Conservation (phyloP, 805 yeast species). For the Saturnispora sekii region DNA sequence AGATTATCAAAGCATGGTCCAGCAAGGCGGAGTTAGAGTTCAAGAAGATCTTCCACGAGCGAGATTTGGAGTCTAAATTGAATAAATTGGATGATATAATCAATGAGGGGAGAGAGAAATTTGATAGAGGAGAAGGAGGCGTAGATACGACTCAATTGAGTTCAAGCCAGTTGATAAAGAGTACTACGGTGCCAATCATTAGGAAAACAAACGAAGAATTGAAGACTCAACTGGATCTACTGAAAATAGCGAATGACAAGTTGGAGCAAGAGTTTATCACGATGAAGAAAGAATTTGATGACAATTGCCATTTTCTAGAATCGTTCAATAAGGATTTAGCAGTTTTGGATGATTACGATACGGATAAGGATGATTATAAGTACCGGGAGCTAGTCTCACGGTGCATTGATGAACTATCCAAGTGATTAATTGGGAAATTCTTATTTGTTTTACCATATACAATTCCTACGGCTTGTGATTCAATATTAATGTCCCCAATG, state of each 20-base stretch:
- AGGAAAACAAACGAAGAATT: constrained; percentile 7
- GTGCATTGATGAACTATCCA: constrained; percentile 12
- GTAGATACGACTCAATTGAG: constrained; percentile 11
- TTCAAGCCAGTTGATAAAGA: constrained; percentile 17
- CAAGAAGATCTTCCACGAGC: constrained; percentile 36
- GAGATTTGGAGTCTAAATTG: constrained; percentile 34
- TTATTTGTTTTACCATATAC: not conserved
- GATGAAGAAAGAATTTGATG: constrained; percentile 8
- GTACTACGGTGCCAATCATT: constrained; percentile 12
- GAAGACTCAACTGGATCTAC: not conserved
- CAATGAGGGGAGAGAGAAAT: constrained; percentile 26
- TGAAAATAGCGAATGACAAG: constrained; percentile 3
- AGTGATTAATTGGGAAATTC: not conserved
- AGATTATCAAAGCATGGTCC: constrained; percentile 37
- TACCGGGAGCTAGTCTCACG: constrained; percentile 16
- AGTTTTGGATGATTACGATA: constrained; percentile 12
- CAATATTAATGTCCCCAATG: too few relatives aligned
- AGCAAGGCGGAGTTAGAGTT: constrained; percentile 35
- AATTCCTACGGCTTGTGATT: too few relatives aligned
- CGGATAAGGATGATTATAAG: constrained; percentile 12
- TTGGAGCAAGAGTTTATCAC: constrained; percentile 9
- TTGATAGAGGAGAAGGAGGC: constrained; percentile 9
- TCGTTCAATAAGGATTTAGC: constrained; percentile 9
- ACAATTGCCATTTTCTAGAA: constrained; percentile 10
- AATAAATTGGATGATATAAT: constrained; percentile 41